Base-by-base conservation (phyloP, 352 stramenopile genomes). In the Globisporangium cystogenes region DNA sequence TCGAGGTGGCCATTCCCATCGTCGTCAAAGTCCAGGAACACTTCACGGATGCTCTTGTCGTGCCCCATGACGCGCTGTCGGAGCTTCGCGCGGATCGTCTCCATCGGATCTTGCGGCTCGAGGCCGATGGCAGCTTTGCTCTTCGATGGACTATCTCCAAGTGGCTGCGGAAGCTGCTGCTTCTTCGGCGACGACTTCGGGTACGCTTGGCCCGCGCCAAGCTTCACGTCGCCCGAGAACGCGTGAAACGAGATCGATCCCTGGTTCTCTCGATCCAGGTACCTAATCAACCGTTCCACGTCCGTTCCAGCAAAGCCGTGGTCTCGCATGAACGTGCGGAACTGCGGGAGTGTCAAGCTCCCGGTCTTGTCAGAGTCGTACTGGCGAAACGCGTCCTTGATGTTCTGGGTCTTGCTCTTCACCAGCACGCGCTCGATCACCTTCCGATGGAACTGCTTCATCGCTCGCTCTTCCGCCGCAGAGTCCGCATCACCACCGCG, bases 41-140 rank as follows among this genome's bases (percentile, higher is more conserved):
- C 64, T 50, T 89, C 75, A 27, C 78, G 73, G 33, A 89, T 89
- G 20, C 67, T 85, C 57, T 89, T 89, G 64, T 62, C 83, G n/a
- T 79, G 65, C 0, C 75, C 78, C 65, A 89, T 85, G 7, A 87
- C 74, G 41, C 78, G 71, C 50, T 89, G 71, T 0, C 75, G 67
- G 10, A 89, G 50, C 56, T 83, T 81, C 1, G 56, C 60, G 20
- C 78, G 72, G 27, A 89, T 82, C 12, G 45, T 47, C 41, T 87
- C 75, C 60, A 89, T 79, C 14, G 75, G 71, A 27, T 72, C 67
- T 21, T 67, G 56, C 7, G 41, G 7, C n/a, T 55, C 46, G 26
- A 29, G 7, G n/a, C 53, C 48, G 26, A 29, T 33, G 51, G 29
- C 62, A 0, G 27, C 37, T 49, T 59, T 80, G 4, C 11, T 43